Conservation (phyloP, 148 eudicot genomes). For the Cornus controversa region DNA sequence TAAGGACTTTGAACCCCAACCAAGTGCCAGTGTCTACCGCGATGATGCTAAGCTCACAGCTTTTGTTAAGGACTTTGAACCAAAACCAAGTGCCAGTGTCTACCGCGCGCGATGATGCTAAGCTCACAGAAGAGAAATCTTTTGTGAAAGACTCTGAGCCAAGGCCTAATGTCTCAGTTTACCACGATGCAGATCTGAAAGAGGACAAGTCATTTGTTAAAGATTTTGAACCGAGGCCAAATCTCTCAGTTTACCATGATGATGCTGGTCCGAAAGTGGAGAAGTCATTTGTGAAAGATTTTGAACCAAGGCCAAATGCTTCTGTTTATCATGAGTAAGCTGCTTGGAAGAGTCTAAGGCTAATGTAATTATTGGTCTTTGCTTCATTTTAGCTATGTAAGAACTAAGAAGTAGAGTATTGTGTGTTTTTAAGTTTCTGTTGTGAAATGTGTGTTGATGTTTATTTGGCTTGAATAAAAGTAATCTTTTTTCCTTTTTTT, state of each 20-base stretch:
- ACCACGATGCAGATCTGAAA: no score
- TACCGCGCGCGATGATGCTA: slow-evolving; percentile 3
- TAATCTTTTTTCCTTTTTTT: no score
- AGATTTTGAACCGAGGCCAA: no score
- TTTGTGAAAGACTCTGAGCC: slow-evolving; percentile 18
- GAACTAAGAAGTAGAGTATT: no score
- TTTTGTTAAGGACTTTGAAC: slow-evolving; percentile 8
- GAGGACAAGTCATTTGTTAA: no score
- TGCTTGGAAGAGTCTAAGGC: neutral
- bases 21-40: slow-evolving; percentile 11
- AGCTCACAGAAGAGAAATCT: neutral
- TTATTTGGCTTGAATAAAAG: no score
- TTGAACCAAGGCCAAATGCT: slow-evolving; percentile 14
- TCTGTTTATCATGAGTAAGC: neutral
- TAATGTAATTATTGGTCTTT: neutral
- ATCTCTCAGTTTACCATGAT: neutral
- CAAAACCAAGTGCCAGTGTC: neutral
- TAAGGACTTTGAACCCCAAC: slow-evolving; percentile 24
- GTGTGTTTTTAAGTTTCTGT: no score
- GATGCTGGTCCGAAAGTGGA: neutral
- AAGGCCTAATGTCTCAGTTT: neutral
- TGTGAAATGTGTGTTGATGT: no score
- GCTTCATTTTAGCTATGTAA: neutral
- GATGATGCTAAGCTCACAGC: neutral
- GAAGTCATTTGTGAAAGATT: slow-evolving; percentile 13